A percentile compares a stretch with the other conserved stretches of the same genome.
Conservation (phyloP, 2,329 filamentous ascomycete species). For the Aureobasidium subglaciale region DNA sequence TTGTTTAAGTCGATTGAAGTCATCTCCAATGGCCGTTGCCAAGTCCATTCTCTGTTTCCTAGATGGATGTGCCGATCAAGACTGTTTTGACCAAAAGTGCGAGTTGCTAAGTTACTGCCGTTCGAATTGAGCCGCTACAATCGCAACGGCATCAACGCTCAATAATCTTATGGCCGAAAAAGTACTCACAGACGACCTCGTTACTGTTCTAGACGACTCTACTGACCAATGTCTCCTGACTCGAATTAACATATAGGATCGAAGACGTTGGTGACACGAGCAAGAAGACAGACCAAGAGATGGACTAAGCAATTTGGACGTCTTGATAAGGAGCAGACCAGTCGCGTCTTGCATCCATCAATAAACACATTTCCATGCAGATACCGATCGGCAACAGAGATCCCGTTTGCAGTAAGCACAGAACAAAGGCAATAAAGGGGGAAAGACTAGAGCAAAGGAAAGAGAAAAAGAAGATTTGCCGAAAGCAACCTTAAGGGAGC, state of each 20-base stretch:
- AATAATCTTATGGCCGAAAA: conserved; percentile 6
- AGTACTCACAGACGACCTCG: not conserved
- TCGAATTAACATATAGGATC: not conserved
- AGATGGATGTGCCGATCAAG: conserved; percentile 13
- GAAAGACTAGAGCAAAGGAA: not conserved
- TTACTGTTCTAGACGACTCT: not conserved
- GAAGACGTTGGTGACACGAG: not conserved
- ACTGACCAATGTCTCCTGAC: not conserved
- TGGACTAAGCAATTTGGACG: not conserved
- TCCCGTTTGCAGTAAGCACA: conserved; percentile 5
- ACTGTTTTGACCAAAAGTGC: conserved; percentile 5
- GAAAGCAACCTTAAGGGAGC: not conserved
- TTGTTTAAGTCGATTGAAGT: conserved; percentile 13
- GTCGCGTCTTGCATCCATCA: not conserved
- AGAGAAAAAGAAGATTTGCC: conserved; percentile 3
- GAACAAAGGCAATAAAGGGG: not conserved
- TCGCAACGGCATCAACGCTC: conserved; percentile 9
- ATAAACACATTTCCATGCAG: not conserved
- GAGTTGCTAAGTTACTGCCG: conserved; percentile 8
- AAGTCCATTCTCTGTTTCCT: conserved; percentile 13
- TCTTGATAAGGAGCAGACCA: not conserved
- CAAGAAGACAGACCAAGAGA: not conserved
- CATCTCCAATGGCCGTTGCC: conserved; percentile 14
- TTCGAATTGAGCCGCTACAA: conserved; percentile 1
- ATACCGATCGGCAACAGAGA: not conserved